Conservation (phyloP, 441 rosid genomes). For the Breynia disticha region DNA sequence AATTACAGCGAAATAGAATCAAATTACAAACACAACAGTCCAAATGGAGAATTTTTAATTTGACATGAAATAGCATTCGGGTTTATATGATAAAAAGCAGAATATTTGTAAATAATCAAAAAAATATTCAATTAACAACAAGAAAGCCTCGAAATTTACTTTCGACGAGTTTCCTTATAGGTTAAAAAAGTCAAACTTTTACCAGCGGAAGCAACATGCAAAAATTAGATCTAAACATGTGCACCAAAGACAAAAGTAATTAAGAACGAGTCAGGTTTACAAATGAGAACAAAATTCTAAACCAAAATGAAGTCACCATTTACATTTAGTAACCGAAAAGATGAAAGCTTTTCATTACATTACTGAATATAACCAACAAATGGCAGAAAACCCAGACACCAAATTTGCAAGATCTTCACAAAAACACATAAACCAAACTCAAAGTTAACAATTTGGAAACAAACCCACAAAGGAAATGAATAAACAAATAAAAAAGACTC, state of each 20-base stretch:
- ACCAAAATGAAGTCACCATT: background rate
- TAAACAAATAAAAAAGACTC: background rate
- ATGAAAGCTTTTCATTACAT: constrained; percentile 5
- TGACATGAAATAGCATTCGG: background rate
- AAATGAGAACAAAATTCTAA: background rate
- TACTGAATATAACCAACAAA: constrained; percentile 9
- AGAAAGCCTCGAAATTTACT: background rate
- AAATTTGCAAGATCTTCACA: constrained; percentile 22
- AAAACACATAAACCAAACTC: constrained; percentile 14
- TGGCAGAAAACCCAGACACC: constrained; percentile 9
- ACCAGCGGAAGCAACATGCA: no score
- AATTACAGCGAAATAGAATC: background rate
- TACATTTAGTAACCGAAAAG: background rate
- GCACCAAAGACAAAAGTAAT: background rate
- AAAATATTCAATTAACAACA: background rate
- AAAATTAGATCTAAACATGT: no score
- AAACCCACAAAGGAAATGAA: constrained; percentile 10
- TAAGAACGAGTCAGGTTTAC: constrained; percentile 2
- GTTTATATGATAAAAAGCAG: background rate
- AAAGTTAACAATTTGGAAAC: constrained; percentile 13
- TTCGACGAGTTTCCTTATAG: background rate
- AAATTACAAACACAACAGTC: background rate
- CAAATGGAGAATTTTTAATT: constrained; percentile 3
- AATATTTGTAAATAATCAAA: background rate
- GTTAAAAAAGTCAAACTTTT: background rate